These are phyloP conservation scores for Trametes hirsuta DNA, from an alignment of 1,284 basidiomycete species.

Conservation along the genomic window DNA sequence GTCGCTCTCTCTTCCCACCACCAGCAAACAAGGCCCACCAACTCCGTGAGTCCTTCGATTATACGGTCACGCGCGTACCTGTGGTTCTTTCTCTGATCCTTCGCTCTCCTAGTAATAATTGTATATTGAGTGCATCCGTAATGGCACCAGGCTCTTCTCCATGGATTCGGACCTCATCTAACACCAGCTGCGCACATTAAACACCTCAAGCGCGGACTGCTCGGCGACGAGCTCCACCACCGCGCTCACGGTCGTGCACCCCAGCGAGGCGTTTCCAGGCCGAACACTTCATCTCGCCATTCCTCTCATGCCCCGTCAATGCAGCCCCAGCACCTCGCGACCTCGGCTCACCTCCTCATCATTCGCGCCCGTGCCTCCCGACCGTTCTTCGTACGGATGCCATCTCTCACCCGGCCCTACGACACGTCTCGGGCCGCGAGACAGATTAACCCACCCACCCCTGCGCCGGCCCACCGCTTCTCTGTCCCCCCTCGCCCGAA, in stretches of 20 bases:
- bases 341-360: not conserved
- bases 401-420: constrained; percentile 9
- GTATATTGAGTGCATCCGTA: not conserved
- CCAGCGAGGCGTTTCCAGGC: not conserved
- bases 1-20: no score
- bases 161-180: not conserved
- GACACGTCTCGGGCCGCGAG: constrained; percentile 10
- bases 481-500: not conserved
- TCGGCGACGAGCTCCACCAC: not conserved
- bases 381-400: constrained; percentile 5
- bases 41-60: not conserved
- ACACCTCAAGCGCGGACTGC: not conserved
- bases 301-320: not conserved
- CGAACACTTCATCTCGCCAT: not conserved
- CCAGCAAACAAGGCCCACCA: not conserved
- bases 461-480: not conserved
- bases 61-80: not conserved
- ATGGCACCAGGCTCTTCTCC: not conserved
- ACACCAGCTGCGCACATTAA: not conserved
- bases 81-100: not conserved
- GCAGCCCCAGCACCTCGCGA: not conserved
- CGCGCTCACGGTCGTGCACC: not conserved
- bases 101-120: not conserved
- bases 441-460: not conserved
- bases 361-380: not conserved